Percentiles rank a stretch among this genome's conserved stretches.
These are phyloP conservation scores for Nemania sp. DNA, from an alignment of 2,329 filamentous ascomycete genomes.

Conservation along the genomic window DNA sequence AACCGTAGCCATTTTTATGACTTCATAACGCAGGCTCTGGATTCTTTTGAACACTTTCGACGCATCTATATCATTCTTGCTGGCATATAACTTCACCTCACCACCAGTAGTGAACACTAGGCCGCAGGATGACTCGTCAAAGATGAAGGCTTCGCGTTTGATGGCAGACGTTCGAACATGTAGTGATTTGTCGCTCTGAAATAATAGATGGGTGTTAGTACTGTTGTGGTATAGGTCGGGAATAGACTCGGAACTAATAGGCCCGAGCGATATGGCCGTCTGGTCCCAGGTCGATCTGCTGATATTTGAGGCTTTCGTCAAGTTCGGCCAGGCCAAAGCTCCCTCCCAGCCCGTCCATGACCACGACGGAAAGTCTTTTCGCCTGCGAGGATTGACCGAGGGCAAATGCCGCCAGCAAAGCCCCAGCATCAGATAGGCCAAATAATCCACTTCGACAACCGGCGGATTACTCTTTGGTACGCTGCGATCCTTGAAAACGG, in stretches of 20 bases:
- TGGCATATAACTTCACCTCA: constrained; percentile 15
- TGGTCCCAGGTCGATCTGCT: constrained; percentile 1
- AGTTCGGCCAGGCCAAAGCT: constrained; percentile 15
- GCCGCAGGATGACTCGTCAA: neutral
- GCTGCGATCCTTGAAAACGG: neutral
- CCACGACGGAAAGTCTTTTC: constrained; percentile 22
- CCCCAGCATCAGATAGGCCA: constrained; percentile 13
- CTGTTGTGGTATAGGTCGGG: constrained; percentile 7
- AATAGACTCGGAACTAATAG: constrained; percentile 1
- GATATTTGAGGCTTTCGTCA: constrained; percentile 6
- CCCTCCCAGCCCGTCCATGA: constrained; percentile 28
- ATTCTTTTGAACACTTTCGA: constrained; percentile 18
- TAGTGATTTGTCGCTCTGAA: constrained; percentile 14
- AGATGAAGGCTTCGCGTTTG: constrained; percentile 4
- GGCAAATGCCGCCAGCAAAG: constrained; percentile 19
- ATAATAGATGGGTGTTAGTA: neutral
- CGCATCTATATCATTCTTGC: constrained; percentile 20
- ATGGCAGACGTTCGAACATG: constrained; percentile 14
- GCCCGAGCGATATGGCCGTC: constrained; percentile 14
- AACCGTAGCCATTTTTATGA: constrained; percentile 14
- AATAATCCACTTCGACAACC: constrained; percentile 4
- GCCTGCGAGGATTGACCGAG: constrained; percentile 9
- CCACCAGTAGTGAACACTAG: neutral
- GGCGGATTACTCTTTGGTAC: neutral
- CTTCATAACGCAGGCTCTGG: constrained; percentile 18